phyloP scores from a whole-genome alignment of 2,329 filamentous ascomycete genomes.

The Hypoxylon sp. region DNA sequence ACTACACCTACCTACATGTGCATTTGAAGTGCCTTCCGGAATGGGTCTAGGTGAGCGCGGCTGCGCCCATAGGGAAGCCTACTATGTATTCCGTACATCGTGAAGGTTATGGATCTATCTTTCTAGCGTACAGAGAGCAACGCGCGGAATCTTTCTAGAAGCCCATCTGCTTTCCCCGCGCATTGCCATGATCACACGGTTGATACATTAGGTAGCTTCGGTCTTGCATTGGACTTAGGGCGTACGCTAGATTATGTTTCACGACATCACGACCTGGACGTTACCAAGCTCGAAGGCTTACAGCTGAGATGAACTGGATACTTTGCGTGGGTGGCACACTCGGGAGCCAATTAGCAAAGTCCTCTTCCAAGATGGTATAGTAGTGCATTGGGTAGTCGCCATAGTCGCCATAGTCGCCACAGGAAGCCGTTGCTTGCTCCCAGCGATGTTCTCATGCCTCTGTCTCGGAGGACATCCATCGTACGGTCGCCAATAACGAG shows the following conservation, averaged over 20 bases:
- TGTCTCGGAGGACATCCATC: not conserved
- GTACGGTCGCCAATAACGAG: not conserved
- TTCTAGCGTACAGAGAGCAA: too few species aligned
- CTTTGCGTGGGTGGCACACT: not conserved
- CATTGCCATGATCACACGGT: conserved; percentile 10
- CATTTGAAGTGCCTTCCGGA: conserved; percentile 27
- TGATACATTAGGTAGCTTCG: not conserved
- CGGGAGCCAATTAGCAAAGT: too few species aligned
- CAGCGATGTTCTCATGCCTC: not conserved
- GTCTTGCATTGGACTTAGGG: not conserved
- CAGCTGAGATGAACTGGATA: not conserved
- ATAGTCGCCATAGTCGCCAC: not conserved
- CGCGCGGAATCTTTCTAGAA: conserved; percentile 32
- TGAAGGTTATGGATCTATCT: too few species aligned
- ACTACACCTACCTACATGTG: too few species aligned
- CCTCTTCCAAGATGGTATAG: not conserved
- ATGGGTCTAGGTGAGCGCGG: conserved; percentile 12
- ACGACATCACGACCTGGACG: not conserved
- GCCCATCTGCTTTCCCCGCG: conserved; percentile 3
- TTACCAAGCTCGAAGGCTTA: not conserved
- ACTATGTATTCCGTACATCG: not conserved
- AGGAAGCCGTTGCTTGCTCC: not conserved
- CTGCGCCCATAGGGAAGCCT: not conserved
- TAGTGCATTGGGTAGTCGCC: too few species aligned
- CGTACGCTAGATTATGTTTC: not conserved